Evolutionary conservation across 305 asterid species (phyloP).

Genomic region (Fraxinus sp.): DNA sequence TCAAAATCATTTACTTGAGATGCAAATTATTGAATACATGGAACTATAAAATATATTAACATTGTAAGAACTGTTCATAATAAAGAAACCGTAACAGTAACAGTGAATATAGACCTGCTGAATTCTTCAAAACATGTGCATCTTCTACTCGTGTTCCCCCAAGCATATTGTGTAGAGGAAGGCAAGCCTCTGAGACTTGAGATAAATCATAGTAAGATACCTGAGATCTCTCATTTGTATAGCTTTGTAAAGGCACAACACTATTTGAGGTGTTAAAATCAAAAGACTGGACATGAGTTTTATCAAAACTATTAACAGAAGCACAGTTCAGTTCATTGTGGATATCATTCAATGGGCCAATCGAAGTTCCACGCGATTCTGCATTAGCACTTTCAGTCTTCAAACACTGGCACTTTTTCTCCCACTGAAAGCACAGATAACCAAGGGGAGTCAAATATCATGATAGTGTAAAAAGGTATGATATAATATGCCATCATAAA

Average conservation of each 20-base stretch:
- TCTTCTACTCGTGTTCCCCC: slow-evolving; percentile 30
- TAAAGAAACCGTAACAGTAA: background rate
- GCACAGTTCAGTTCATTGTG: slow-evolving; percentile 74
- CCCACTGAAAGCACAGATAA: slow-evolving; percentile 59
- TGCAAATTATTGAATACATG: background rate
- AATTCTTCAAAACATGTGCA: slow-evolving; percentile 28
- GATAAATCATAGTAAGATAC: slow-evolving; percentile 40
- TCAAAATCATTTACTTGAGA: background rate
- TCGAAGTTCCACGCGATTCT: slow-evolving; percentile 35
- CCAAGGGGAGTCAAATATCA: background rate
- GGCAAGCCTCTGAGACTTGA: slow-evolving; percentile 37
- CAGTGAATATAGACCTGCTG: slow-evolving; percentile 37
- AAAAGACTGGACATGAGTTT: slow-evolving; percentile 44
- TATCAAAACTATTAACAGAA: slow-evolving; percentile 53
- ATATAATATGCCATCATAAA: slow-evolving; percentile 7
- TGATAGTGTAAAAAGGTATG: background rate
- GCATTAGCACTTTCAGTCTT: slow-evolving; percentile 50
- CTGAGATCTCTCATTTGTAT: slow-evolving; percentile 71
- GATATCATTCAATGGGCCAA: slow-evolving; percentile 69
- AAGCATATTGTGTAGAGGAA: slow-evolving; percentile 31
- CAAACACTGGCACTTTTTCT: slow-evolving; percentile 58
- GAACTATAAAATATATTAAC: background rate
- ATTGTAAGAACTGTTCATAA: background rate
- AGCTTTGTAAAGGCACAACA: slow-evolving; percentile 80
- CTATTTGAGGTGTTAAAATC: slow-evolving; percentile 37